Evolutionary conservation across 148 eudicot species (phyloP).

Genomic region (Cornus kousa): DNA sequence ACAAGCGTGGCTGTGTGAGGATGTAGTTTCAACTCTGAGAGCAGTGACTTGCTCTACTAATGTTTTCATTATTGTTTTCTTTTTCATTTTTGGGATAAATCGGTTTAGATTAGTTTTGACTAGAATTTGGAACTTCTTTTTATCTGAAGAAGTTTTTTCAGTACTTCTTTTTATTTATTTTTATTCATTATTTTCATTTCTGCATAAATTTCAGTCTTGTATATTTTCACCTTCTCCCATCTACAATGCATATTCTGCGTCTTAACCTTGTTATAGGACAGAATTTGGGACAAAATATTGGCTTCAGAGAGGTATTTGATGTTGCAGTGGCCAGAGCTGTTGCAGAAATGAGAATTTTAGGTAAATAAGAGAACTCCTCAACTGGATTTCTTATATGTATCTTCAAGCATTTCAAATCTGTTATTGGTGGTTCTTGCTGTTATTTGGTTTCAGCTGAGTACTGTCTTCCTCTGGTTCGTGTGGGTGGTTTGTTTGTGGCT

Average conservation of each 20-base stretch:
- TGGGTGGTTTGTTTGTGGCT: conserved; percentile 91
- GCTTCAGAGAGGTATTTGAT: conserved; percentile 76
- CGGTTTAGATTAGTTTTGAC: neutral
- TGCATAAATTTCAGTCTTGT: neutral
- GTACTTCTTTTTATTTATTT: neutral
- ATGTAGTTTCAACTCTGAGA: no score
- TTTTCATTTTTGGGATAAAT: neutral
- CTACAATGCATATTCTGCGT: conserved; percentile 15
- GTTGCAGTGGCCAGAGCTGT: conserved; percentile 95
- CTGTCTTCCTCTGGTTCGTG: conserved; percentile 90
- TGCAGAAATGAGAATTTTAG: conserved; percentile 86
- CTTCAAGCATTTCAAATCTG: neutral
- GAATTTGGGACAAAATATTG: conserved; percentile 63
- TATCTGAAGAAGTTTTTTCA: neutral
- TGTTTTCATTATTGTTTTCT: neutral
- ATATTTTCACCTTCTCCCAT: conserved; percentile 2
- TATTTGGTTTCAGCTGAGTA: conserved; percentile 66
- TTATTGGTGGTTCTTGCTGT: conserved; percentile 7
- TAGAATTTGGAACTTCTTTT: conserved; percentile 2
- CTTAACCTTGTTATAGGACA: conserved; percentile 46
- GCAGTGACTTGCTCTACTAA: neutral
- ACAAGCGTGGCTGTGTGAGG: no score
- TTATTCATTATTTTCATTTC: no score
- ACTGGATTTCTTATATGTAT: neutral
- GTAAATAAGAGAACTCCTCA: conserved; percentile 26